Base-by-base conservation (phyloP, 202 grass and related monocot species). In the Schoenoplectus triqueter region DNA sequence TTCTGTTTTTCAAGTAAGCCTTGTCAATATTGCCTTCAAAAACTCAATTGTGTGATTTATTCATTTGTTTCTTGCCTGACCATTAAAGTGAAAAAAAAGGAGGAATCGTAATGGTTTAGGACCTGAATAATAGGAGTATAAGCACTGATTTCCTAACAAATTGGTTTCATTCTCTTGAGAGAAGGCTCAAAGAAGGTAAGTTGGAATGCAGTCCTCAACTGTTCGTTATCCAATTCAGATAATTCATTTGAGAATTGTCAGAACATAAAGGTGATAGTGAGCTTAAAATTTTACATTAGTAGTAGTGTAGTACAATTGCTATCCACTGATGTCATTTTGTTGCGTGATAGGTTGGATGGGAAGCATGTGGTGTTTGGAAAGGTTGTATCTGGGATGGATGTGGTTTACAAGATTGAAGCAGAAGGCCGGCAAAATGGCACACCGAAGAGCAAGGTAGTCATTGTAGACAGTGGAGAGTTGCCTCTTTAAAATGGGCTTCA, bases 321-420 rank as follows among this genome's bases (percentile, higher is more conserved):
- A 56, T 50, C 40, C 11, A 78, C 31, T 45, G 14, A 5, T 3
- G 45, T 55, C 17, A 55, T 61, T 55, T 13, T 64, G 9, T 22
- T 75, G 62, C 57, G 17, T 64, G 10, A n/a, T 87, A 99, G 96
- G 96, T 82, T 99, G 91, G 96, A 99, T 39, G 96, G 96, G 9
- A 99, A 94, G 46, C 96, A 99, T 57, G 96, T 99, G 10, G 96
- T 99, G 62, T 99, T 99, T 40, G 96, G 96, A 66, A 96, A 99
- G 88, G 96, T 99, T 69, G n/a, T 99, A 3, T 99, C 96, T 14
- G 96, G 96, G 48, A 99, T 99, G 96, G 96, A 99, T 87, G 93
- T 99, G 81, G 46, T 99, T 15, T 99, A 99, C 91, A 99, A 99
- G 87, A 67, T 99, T 1, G 96, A 99, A 64, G 96, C 96, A 54